Base-by-base conservation (phyloP, 495 filamentous ascomycete species). In the Podospora australis region DNA sequence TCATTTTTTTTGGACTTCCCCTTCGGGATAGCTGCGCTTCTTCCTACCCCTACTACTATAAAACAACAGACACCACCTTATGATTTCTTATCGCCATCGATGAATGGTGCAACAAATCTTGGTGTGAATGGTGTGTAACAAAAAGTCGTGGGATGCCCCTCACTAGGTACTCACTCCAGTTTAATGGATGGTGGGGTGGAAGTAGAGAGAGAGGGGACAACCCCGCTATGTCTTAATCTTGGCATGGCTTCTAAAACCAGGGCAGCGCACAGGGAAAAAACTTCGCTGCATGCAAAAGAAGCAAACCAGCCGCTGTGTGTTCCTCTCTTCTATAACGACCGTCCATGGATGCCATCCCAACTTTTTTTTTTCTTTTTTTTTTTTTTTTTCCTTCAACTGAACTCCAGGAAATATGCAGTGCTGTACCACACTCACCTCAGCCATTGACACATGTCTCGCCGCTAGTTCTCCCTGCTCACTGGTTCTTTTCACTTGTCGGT, bases 11-110 rank as follows among this genome's bases (percentile, higher is more conserved):
- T 23, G 22, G 40, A 43, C 40, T 43, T 21, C 40, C 40, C 28
- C 40, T 43, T 43, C 28, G 40, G 40, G 40, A 23, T 43, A 13
- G 40, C 28, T 16, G 32, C n/a, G 32, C n/a, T n/a, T n/a, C n/a
- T n/a, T n/a, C n/a, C n/a, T n/a, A n/a, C n/a, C n/a, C n/a, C n/a
- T n/a, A n/a, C n/a, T n/a, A n/a, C n/a, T n/a, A n/a, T n/a, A n/a
- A n/a, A n/a, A n/a, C n/a, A n/a, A n/a, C n/a, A n/a, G n/a, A n/a
- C n/a, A n/a, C n/a, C n/a, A n/a, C n/a, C n/a, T n/a, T n/a, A n/a
- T n/a, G n/a, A n/a, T n/a, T n/a, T n/a, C n/a, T n/a, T n/a, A n/a
- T n/a, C n/a, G n/a, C n/a, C n/a, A n/a, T n/a, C n/a, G n/a, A n/a
- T n/a, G n/a, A n/a, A n/a, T n/a, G n/a, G n/a, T n/a, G n/a, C n/a